Conservation (phyloP, 2,329 filamentous ascomycete species). For the Colletotrichum theobromicola region DNA sequence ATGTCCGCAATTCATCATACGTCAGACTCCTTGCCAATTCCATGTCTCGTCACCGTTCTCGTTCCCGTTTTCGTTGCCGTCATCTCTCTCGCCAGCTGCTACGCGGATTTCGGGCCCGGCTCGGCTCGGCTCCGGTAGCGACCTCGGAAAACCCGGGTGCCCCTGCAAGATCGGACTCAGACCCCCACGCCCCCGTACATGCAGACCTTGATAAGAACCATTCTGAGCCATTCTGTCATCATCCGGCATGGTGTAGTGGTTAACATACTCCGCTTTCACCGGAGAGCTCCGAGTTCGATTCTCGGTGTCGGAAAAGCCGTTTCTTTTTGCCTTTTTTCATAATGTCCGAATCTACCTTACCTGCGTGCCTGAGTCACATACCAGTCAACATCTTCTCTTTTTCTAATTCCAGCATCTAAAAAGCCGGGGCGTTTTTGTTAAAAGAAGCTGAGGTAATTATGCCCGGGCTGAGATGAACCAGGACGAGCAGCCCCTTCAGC, state of each 20-base stretch:
- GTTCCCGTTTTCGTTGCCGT: not conserved
- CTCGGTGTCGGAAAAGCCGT: not conserved
- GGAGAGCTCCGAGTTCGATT: conserved; percentile 2
- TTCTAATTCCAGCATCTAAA: not conserved
- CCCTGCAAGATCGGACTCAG: not conserved
- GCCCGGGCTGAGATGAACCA: too few species aligned
- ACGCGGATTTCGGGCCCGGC: not conserved
- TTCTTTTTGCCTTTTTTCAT: not conserved
- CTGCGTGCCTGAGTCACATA: too few species aligned
- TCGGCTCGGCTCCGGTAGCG: not conserved
- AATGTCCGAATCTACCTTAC: too few species aligned
- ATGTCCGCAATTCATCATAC: too few species aligned
- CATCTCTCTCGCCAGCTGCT: not conserved
- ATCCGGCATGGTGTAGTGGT: not conserved
- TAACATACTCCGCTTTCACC: conserved; percentile 7
- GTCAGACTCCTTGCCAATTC: not conserved
- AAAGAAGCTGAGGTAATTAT: too few species aligned
- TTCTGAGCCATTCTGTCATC: accelerated
- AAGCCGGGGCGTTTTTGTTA: too few species aligned
- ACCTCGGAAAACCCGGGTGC: not conserved
- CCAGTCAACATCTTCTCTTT: not conserved
- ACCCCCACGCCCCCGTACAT: not conserved
- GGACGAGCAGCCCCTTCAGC: too few species aligned
- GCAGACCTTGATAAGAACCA: accelerated
- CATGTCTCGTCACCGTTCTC: not conserved